Conservation (phyloP, 2,329 filamentous ascomycete genomes). For the Cercospora brassicicola region DNA sequence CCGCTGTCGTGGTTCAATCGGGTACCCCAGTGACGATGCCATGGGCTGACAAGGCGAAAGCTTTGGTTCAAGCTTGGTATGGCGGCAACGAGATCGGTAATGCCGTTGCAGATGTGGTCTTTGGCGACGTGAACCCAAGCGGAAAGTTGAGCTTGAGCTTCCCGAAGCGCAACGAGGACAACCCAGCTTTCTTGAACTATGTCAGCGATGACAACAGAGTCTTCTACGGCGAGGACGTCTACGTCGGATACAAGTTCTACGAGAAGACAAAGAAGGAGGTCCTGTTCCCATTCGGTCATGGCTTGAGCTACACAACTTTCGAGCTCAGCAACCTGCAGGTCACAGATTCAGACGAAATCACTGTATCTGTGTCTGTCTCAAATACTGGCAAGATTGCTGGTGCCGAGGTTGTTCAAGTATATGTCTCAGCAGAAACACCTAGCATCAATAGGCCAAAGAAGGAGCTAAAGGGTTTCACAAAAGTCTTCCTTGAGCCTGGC, state of each 20-base stretch:
- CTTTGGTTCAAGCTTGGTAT: slow-evolving; percentile 76
- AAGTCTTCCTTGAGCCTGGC: slow-evolving; percentile 60
- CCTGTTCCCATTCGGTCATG: slow-evolving; percentile 74
- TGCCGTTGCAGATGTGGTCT: slow-evolving; percentile 74
- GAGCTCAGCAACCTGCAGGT: slow-evolving; percentile 61
- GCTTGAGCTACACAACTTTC: slow-evolving; percentile 75
- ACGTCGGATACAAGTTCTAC: slow-evolving; percentile 72
- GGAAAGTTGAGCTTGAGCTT: slow-evolving; percentile 75
- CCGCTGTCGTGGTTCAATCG: slow-evolving; percentile 73
- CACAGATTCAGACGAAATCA: slow-evolving; percentile 52
- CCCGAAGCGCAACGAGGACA: slow-evolving; percentile 52
- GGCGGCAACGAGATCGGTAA: slow-evolving; percentile 85
- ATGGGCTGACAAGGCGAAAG: slow-evolving; percentile 64
- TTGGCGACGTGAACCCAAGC: slow-evolving; percentile 70
- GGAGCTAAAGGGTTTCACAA: slow-evolving; percentile 69
- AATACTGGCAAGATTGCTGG: slow-evolving; percentile 61
- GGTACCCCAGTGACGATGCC: slow-evolving; percentile 73
- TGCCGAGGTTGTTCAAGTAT: slow-evolving; percentile 67
- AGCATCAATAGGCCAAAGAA: slow-evolving; percentile 66
- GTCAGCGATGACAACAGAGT: slow-evolving; percentile 68
- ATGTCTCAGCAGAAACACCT: slow-evolving; percentile 64
- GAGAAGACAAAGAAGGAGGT: slow-evolving; percentile 61
- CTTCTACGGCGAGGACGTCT: slow-evolving; percentile 70
- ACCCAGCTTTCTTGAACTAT: slow-evolving; percentile 72
- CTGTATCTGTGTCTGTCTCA: slow-evolving; percentile 52